Base-by-base conservation (phyloP, 2,329 filamentous ascomycete genomes). In the Paecilomyces niveus region DNA sequence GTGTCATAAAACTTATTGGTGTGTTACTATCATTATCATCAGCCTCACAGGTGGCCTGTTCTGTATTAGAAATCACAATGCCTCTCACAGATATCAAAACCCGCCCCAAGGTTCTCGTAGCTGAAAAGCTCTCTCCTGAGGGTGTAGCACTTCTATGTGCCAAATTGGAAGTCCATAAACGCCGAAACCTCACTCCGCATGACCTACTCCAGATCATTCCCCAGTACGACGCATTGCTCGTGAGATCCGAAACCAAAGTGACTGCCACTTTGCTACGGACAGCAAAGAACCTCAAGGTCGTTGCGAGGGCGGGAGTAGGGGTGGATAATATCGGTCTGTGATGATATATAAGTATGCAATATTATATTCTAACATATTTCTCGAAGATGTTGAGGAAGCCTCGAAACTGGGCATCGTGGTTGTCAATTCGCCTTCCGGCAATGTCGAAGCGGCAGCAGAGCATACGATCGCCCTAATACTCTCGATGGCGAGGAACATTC, bases 171-270 rank as follows among this genome's bases (percentile, higher is more conserved):
- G 88, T 93, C 33, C 84, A 93, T 68, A 84, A 86, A 62, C 83
- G 82, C 56, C 83, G 83, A 54, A 83, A 82, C 1, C 75, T 92
- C 15, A 81, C 80, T 2, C 73, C 87, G 0, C 79, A 85, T 1
- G 83, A 91, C 63, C 80, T 93, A 21, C 73, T 86, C 50, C 64
- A 76, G n/a, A 80, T 87, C 59, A 91, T 93, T 58, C 83, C 85
- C 0, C 77, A 81, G 22, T 92, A 92, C 71, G 84, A 92, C 54
- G 90, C 87, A 21, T 80, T 93, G 55, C 89, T 93, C 60, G 86
- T 93, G 49, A 86, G 89, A 2, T 92, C 89, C 39, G 89, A 92
- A 74, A 93, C 89, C 1, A 89, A 92, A 68, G 89, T 93, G 60
- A 92, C 87, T 0, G 81, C 87, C 0, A 76, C 81, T 2, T 80